A percentile compares a stretch with the other conserved stretches of the same genome.
Conservation (phyloP, 306 rosid genomes). For the Neltuma alba region DNA sequence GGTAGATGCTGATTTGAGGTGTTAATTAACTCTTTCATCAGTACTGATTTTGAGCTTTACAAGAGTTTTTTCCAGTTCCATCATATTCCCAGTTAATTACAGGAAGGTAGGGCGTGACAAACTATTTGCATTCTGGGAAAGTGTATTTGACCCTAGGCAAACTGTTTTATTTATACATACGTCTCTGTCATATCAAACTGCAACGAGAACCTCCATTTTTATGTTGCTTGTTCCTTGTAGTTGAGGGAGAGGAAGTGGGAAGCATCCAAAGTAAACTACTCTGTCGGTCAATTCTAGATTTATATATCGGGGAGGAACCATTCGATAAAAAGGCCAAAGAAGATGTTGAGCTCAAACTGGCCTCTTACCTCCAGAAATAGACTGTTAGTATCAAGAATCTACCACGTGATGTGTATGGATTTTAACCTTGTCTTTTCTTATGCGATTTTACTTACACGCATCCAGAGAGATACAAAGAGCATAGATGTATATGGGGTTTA, state of each 20-base stretch:
- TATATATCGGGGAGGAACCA: conserved; percentile 85
- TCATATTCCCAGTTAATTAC: conserved; percentile 14
- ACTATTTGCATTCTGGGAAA: not conserved
- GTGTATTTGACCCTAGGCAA: not conserved
- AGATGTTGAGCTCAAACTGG: conserved; percentile 65
- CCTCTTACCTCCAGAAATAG: conserved; percentile 55
- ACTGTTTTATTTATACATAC: not conserved
- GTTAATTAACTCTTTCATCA: not conserved
- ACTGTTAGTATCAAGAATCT: conserved; percentile 15
- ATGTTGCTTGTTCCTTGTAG: conserved; percentile 46
- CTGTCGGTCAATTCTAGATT: conserved; percentile 76
- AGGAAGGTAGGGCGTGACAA: not conserved
- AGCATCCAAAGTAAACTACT: conserved; percentile 82
- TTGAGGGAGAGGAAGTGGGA: conserved; percentile 94
- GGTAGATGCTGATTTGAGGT: not conserved
- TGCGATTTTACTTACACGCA: not conserved
- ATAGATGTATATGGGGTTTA: not conserved
- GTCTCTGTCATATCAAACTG: not conserved
- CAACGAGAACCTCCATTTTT: conserved; percentile 22
- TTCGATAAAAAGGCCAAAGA: conserved; percentile 89
- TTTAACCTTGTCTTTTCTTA: conserved; percentile 14
- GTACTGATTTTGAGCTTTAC: conserved; percentile 8
- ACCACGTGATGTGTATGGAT: not conserved
- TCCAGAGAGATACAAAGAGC: not conserved
- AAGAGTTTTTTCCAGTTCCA: not conserved